A percentile compares a stretch with the other conserved stretches of the same genome.
Evolutionary conservation across 2,329 filamentous ascomycete genomes (phyloP).

Genomic region (Aplosporella prunicola): DNA sequence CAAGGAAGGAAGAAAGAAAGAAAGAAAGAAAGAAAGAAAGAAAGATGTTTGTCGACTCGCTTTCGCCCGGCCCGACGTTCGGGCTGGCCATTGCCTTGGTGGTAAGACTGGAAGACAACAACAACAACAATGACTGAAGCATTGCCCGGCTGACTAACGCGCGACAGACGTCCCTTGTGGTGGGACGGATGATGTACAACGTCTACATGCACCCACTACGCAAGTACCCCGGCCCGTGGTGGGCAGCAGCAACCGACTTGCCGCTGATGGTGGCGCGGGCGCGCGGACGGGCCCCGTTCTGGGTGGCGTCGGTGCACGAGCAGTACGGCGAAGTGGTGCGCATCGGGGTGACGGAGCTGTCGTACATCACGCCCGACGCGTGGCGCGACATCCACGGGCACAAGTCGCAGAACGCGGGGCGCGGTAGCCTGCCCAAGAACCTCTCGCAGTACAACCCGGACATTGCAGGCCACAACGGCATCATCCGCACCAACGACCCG

Average conservation of each 20-base stretch:
- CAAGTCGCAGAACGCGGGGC: constrained; percentile 7
- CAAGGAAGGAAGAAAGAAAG: too few relatives aligned
- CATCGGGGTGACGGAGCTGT: constrained; percentile 7
- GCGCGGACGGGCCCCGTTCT: not conserved
- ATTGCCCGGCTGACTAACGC: too few relatives aligned
- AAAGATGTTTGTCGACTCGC: too few relatives aligned
- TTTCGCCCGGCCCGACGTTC: too few relatives aligned
- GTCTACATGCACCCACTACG: constrained; percentile 10
- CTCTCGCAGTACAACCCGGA: constrained; percentile 7
- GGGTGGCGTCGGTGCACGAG: constrained; percentile 3
- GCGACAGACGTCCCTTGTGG: not conserved
- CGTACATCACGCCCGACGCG: constrained; percentile 8
- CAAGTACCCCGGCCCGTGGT: constrained; percentile 10
- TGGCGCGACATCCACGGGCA: constrained; percentile 14
- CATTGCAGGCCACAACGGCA: not conserved
- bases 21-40: too few relatives aligned
- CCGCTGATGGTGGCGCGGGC: constrained; percentile 1
- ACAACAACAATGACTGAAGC: too few relatives aligned
- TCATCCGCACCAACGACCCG: constrained; percentile 11
- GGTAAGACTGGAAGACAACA: too few relatives aligned
- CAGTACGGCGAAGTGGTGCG: constrained; percentile 11
- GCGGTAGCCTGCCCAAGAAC: constrained; percentile 8
- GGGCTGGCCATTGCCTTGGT: too few relatives aligned
- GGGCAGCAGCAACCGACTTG: constrained; percentile 5
- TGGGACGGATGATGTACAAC: constrained; percentile 6